Evolutionary conservation across 495 filamentous ascomycete genomes (phyloP), one percentile per base, ranked within the genome.

Genomic region (Tirmania nivea): DNA sequence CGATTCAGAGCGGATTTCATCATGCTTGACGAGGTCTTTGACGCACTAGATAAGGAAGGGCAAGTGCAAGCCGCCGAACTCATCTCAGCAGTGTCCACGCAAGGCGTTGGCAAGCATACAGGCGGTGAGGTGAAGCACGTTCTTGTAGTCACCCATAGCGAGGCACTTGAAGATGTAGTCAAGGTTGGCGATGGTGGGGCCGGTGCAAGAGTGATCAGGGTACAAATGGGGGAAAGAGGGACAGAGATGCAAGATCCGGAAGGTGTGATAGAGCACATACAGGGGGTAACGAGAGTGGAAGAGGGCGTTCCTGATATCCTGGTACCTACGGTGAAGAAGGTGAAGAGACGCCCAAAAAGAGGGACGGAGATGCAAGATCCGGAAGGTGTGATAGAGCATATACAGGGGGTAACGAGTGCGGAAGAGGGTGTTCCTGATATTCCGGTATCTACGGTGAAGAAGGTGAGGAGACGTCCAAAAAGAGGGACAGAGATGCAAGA

Each of bases 11-110:
- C 65, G 7, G 55, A 64, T 47, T 67, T 66, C 35, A 55, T 67
- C 34, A 61, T 67, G 16, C 53, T 67, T 5, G 65, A 67, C 45
- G 65, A 67, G 48, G 65, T 57, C 1, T 66, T 67, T 54, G 65
- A 67, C 45, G 61, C 54, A 19, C 50, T 67, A 11, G 65, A 67
- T 20, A 49, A 47, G 34, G 53, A 55, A 0, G 65, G 65, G n/a
- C 65, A 67, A 55, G 53, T 54, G 48, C 52, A 57, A 6, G 65
- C 64, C 54, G 48, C 52, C n/a, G 55, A 57, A 49, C 59, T 65
- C 52, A 61, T 56, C 42, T 35, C 51, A 5, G 34, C 48, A 37
- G 49, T 57, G 48, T 14, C 39, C 39, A 45, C 39, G 9, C 14
- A 45, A 19, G 25, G 25, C 25, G 7, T 7, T 31, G 25, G 7